phyloP scores from a whole-genome alignment of 176 grass and related monocot species.

The Ananas comosus region DNA sequence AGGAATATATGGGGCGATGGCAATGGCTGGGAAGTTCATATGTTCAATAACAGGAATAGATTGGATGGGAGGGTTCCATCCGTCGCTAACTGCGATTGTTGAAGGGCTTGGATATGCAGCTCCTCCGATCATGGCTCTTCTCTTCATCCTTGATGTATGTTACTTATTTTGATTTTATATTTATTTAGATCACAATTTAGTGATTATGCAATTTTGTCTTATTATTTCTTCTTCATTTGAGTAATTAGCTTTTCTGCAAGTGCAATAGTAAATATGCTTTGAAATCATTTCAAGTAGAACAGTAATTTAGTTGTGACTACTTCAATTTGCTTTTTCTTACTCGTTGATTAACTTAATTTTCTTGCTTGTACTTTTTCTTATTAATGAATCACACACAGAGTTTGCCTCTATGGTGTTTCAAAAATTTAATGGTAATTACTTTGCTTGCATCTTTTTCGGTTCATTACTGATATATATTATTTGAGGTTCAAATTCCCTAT shows the following conservation, averaged over 20 bases:
- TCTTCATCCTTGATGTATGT: constrained; percentile 89
- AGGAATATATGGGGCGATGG: constrained; percentile 90
- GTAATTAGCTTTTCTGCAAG: not conserved
- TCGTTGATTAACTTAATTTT: not conserved
- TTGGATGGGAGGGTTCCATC: constrained; percentile 57
- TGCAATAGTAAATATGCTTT: not conserved
- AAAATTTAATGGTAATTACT: too few species aligned
- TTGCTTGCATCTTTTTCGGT: too few species aligned
- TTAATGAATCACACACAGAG: too few species aligned
- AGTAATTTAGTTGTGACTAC: too few species aligned
- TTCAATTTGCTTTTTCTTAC: not conserved
- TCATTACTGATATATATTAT: too few species aligned
- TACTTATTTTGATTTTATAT: not conserved
- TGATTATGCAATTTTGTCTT: not conserved
- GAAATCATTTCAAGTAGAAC: not conserved
- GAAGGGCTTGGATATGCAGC: constrained; percentile 81
- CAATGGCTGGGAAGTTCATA: constrained; percentile 68
- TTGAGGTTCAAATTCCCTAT: too few species aligned
- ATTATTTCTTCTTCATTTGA: not conserved
- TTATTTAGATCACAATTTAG: not conserved
- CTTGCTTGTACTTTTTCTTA: too few species aligned
- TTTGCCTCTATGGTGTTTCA: too few species aligned
- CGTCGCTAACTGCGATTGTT: constrained; percentile 62
- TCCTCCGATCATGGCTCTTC: constrained; percentile 84
- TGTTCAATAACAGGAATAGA: constrained; percentile 73